phyloP scores from a whole-genome alignment of 2,329 filamentous ascomycete genomes.

The Cladophialophora yegresii region DNA sequence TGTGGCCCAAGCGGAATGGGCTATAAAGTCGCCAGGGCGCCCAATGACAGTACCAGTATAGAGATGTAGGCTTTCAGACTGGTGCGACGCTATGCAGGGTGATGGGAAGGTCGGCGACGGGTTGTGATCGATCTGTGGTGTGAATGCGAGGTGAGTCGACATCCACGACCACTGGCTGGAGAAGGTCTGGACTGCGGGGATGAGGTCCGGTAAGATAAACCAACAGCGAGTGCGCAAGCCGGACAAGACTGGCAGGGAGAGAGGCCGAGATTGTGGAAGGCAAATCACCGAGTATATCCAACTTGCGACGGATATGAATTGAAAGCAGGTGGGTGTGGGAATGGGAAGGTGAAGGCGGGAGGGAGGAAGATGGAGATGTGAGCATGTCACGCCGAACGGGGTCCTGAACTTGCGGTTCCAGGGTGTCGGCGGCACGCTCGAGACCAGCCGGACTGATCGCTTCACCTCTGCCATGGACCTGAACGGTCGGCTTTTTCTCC shows the following conservation, averaged over 20 bases:
- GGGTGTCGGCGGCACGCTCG: slow-evolving; percentile 12
- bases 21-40: slow-evolving; percentile 23
- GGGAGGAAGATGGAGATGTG: slow-evolving; percentile 3
- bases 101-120: not conserved
- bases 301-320: slow-evolving; percentile 1
- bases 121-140: not conserved
- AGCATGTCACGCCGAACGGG: not conserved
- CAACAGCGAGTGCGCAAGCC: not conserved
- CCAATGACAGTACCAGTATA: slow-evolving; percentile 6
- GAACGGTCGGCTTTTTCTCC: not conserved
- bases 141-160: slow-evolving; percentile 1
- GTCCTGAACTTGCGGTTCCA: slow-evolving; percentile 7
- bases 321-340: not conserved
- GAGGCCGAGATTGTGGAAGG: not conserved
- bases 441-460: slow-evolving; percentile 3
- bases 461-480: not conserved
- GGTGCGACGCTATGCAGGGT: slow-evolving; percentile 15
- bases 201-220: slow-evolving; percentile 6
- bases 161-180: not conserved
- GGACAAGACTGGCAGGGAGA: not conserved
- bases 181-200: not conserved
- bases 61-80: not conserved
- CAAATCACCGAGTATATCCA: not conserved
- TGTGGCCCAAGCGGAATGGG: slow-evolving; percentile 18
- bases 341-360: slow-evolving; percentile 5